Evolutionary conservation across 768 basidiomycete species (phyloP).

Genomic region (Lentinula guzmanii): DNA sequence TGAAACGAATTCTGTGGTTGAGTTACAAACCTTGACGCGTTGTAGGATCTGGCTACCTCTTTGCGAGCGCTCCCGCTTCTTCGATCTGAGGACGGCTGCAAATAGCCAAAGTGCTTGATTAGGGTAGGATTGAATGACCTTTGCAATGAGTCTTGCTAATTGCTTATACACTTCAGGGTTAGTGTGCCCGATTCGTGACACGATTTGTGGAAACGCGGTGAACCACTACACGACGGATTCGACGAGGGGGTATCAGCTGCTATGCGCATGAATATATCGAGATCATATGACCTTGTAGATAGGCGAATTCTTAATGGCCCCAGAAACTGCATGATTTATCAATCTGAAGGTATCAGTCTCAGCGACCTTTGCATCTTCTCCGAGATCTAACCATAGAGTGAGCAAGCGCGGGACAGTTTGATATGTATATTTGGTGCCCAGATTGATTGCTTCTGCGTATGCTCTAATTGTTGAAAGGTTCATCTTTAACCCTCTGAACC

Average conservation of each 20-base stretch:
- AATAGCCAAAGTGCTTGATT: conserved; percentile 93
- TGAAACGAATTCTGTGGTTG: not conserved
- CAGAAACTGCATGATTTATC: conserved; percentile 52
- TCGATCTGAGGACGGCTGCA: conserved; percentile 82
- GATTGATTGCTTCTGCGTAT: conserved; percentile 64
- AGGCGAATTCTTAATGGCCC: conserved; percentile 56
- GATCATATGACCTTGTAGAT: conserved; percentile 62
- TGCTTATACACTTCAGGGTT: conserved; percentile 54
- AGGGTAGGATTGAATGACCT: conserved; percentile 78
- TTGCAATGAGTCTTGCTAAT: conserved; percentile 60
- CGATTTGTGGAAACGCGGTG: conserved; percentile 94
- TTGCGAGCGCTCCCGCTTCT: conserved; percentile 48
- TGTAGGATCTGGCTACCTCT: conserved; percentile 58
- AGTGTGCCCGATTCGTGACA: conserved; percentile 82
- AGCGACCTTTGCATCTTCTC: conserved; percentile 42
- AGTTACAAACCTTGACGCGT: conserved; percentile 45
- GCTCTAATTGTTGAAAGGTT: conserved; percentile 57
- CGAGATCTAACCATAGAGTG: conserved; percentile 91
- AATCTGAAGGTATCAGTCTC: conserved; percentile 35
- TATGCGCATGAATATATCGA: not conserved
- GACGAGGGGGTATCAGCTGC: not conserved
- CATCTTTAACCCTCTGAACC: conserved; percentile 54
- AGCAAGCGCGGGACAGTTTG: conserved; percentile 91
- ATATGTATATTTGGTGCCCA: conserved; percentile 93
- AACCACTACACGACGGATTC: conserved; percentile 63